A percentile compares a stretch with the other conserved stretches of the same genome.
These are phyloP conservation scores for Pythium guiyangense DNA, from an alignment of 352 stramenopile genomes.

Conservation along the genomic window DNA sequence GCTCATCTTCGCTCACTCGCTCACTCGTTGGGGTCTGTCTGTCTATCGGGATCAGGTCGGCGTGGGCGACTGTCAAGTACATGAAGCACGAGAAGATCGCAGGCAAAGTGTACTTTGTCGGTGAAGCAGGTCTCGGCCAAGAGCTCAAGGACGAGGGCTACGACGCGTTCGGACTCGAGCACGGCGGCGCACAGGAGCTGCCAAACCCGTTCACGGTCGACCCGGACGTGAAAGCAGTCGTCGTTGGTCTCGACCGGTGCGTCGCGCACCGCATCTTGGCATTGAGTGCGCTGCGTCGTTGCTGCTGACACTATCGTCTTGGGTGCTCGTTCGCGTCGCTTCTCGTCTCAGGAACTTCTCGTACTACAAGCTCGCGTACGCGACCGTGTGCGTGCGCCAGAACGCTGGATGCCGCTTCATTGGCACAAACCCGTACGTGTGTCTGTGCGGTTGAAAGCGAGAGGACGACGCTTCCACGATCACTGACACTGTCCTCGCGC, in stretches of 20 bases:
- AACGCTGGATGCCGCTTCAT: conserved; percentile 79
- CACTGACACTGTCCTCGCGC: neutral
- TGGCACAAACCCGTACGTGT: conserved; percentile 70
- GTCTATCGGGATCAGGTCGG: conserved; percentile 45
- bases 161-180: conserved; percentile 56
- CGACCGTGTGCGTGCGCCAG: conserved; percentile 59
- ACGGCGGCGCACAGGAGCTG: conserved; percentile 69
- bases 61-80: conserved; percentile 79
- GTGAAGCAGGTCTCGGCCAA: conserved; percentile 56
- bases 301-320: neutral
- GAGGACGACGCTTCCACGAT: neutral
- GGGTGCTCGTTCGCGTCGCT: neutral
- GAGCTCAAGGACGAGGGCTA: conserved; percentile 68
- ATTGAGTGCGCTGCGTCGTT: neutral
- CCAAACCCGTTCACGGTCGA: conserved; percentile 64
- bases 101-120: conserved; percentile 84
- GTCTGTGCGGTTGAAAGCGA: too few relatives aligned
- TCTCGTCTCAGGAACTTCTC: conserved; percentile 45
- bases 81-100: conserved; percentile 72
- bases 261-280: neutral
- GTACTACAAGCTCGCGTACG: conserved; percentile 87
- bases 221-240: conserved; percentile 63
- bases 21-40: neutral
- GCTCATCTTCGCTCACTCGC: too few relatives aligned
- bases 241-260: conserved; percentile 75